phyloP scores from a whole-genome alignment of 2,329 filamentous ascomycete genomes.

The Trichoderma breve region DNA sequence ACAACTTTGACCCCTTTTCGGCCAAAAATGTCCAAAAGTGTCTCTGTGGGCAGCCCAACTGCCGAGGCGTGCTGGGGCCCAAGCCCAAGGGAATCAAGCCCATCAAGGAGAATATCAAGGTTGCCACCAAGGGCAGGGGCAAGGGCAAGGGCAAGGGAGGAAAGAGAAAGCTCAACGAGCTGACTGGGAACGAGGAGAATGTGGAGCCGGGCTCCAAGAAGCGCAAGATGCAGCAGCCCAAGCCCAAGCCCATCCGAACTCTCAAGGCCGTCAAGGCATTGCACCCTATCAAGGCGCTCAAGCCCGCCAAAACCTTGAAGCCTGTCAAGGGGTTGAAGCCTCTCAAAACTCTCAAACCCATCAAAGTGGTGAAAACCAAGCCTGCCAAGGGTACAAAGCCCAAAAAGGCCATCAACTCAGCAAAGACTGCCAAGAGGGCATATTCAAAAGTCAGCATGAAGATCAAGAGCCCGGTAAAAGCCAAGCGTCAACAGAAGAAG shows the following conservation, averaged over 20 bases:
- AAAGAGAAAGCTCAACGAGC: slow-evolving; percentile 57
- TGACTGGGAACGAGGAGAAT: slow-evolving; percentile 45
- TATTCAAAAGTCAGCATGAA: background rate
- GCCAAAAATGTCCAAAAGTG: slow-evolving; percentile 67
- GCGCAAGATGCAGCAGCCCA: slow-evolving; percentile 37
- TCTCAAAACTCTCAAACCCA: background rate
- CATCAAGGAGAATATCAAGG: slow-evolving; percentile 46
- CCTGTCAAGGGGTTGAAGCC: background rate
- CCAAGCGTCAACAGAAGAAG: background rate
- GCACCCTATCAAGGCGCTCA: background rate
- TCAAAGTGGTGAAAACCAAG: background rate
- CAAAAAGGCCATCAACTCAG: background rate
- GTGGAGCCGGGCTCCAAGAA: slow-evolving; percentile 39
- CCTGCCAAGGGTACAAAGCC: background rate
- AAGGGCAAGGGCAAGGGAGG: slow-evolving; percentile 34
- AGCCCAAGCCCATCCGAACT: slow-evolving; percentile 22
- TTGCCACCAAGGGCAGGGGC: slow-evolving; percentile 34
- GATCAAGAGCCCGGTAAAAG: background rate
- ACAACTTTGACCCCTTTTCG: slow-evolving; percentile 69
- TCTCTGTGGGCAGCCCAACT: slow-evolving; percentile 62
- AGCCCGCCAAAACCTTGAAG: background rate
- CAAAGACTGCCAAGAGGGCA: background rate
- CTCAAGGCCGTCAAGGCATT: slow-evolving; percentile 11
- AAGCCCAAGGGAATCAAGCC: slow-evolving; percentile 57
- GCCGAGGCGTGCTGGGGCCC: slow-evolving; percentile 62